Base-by-base conservation (phyloP, 2,329 filamentous ascomycete species). In the Aspergillus intermedius region DNA sequence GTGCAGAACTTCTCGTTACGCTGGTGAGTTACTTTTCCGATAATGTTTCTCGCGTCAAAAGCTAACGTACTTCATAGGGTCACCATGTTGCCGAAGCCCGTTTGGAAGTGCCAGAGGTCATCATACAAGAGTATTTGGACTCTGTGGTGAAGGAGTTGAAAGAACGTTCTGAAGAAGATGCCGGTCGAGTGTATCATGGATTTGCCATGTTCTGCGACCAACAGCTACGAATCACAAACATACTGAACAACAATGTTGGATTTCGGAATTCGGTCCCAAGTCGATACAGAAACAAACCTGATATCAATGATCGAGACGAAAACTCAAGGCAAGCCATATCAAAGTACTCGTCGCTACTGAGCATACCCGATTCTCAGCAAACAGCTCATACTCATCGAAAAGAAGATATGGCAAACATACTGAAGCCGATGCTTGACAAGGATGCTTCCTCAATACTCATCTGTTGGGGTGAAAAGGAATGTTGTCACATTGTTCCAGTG, bases 191-290 rank as follows among this genome's bases (percentile, higher is more conserved):
- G 1, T 96, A 90, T 60, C 90, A 96, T 64, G 88, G 95, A 60
- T 97, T 97, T 66, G 93, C 94, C 22, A 80, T 84, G 45, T 98
- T 98, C 65, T 98, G 94, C 61, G 91, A 98, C 64, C 84, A 90
- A 60, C 93, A 98, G 65, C 76, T 98, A 8, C 87, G 95, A 60
- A 40, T 40, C 37, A 40, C 37, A 40, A 40, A 40, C 37, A 40
- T 5, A 40, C 37, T 10, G 37, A 22, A 40, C 19, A 40, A 40
- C 17, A 40, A 40, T 40, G 17, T 40, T 40, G 17, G 37, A 40
- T 40, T 19, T 40, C 37, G 7, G n/a, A 22, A 40, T 10, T 40
- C 10, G n/a, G 17, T 21, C 17, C 3, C 37, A 40, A 40, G 17
- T 40, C 37, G 37, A 40, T 21, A 40, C 17, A 40, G 37, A 22